Conservation (phyloP, 805 yeast species). For the Kazachstania viticola region DNA sequence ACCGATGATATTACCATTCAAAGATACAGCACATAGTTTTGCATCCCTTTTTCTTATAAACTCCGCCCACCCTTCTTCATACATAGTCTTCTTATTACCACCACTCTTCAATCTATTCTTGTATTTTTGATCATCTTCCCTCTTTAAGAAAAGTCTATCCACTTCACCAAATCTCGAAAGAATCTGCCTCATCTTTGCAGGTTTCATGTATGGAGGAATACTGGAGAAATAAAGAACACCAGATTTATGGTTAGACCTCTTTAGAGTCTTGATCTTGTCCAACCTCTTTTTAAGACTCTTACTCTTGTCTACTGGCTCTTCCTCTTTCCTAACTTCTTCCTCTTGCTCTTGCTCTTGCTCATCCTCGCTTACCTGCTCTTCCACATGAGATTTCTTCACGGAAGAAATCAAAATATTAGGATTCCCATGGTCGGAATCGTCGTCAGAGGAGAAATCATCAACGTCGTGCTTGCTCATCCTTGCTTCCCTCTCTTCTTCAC, state of each 20-base stretch:
- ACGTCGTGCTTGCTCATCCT: constrained; percentile 8
- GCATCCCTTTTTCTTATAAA: constrained; percentile 77
- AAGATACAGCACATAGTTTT: constrained; percentile 70
- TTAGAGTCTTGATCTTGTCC: constrained; percentile 33
- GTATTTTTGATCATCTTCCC: constrained; percentile 61
- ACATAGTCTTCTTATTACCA: constrained; percentile 81
- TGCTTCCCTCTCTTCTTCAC: neutral
- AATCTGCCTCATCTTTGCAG: constrained; percentile 75
- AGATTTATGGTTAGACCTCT: constrained; percentile 48
- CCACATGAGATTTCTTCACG: constrained; percentile 7
- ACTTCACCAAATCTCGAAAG: constrained; percentile 73
- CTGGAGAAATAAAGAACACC: constrained; percentile 91
- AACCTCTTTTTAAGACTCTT: constrained; percentile 35
- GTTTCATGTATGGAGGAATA: constrained; percentile 96
- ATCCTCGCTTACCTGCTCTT: constrained; percentile 14
- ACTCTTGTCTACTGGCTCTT: constrained; percentile 5
- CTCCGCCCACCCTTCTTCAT: constrained; percentile 96
- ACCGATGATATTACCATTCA: constrained; percentile 83
- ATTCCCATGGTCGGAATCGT: constrained; percentile 17
- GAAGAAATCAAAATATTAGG: constrained; percentile 13
- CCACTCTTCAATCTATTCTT: constrained; percentile 69
- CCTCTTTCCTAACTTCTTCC: constrained; percentile 12
- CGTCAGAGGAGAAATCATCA: constrained; percentile 24
- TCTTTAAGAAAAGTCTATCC: constrained; percentile 78
- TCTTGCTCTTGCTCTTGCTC: constrained; percentile 16